Percentiles rank a stretch among this genome's conserved stretches.
These are phyloP conservation scores for Platanus orientalis DNA, from an alignment of 164 flowering plant genomes.

Conservation along the genomic window DNA sequence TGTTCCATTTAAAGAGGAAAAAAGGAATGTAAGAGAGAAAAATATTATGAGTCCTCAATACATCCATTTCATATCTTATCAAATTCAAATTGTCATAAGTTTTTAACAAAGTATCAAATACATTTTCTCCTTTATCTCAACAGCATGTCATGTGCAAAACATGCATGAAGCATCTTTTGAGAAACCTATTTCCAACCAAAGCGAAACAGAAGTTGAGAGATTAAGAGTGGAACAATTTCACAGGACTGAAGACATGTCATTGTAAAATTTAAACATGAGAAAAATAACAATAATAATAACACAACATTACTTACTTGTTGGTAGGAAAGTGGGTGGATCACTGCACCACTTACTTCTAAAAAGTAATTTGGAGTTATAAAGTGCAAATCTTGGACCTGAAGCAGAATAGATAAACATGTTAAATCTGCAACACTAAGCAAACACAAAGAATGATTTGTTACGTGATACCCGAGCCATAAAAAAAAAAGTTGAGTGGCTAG, in stretches of 20 bases:
- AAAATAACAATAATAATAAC: not conserved
- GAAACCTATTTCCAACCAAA: not conserved
- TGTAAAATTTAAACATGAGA: not conserved
- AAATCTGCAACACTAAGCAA: not conserved
- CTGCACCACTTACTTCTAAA: slow-evolving; percentile 95
- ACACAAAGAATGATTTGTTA: slow-evolving; percentile 4
- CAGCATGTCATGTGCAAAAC: no score
- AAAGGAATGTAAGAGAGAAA: no score
- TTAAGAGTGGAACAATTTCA: not conserved
- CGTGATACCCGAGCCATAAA: no score
- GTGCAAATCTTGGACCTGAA: slow-evolving; percentile 93
- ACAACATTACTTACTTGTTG: slow-evolving; percentile 58
- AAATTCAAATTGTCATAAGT: no score
- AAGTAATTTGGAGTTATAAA: slow-evolving; percentile 79
- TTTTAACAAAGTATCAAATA: no score
- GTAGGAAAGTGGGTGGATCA: slow-evolving; percentile 90
- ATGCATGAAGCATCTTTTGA: no score
- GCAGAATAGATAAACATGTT: slow-evolving; percentile 10
- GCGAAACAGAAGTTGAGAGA: not conserved
- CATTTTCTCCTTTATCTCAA: no score
- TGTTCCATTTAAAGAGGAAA: no score
- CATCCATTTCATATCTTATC: no score
- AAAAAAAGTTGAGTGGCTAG: not conserved
- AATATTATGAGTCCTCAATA: no score
- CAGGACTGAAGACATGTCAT: no score